phyloP scores from a whole-genome alignment of 2,329 filamentous ascomycete species.

The Botryotinia narcissicola region DNA sequence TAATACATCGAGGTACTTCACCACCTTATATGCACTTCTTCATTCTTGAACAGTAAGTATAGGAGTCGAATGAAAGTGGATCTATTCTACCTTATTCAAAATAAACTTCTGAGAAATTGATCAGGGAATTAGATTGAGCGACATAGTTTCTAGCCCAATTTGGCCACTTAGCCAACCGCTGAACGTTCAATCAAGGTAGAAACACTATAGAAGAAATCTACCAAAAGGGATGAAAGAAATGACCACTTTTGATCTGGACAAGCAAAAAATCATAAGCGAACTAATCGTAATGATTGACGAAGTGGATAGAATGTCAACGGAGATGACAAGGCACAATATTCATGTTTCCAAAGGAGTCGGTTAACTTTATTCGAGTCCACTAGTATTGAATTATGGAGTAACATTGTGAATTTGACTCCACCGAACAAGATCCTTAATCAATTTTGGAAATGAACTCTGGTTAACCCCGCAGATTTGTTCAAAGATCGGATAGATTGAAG shows the following conservation, averaged over 20 bases:
- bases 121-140: background rate
- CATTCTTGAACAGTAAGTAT: background rate
- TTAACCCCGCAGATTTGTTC: background rate
- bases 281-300: background rate
- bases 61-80: background rate
- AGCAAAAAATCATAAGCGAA: constrained; percentile 1
- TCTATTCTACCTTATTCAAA: background rate
- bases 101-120: background rate
- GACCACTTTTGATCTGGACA: background rate
- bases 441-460: background rate
- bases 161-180: constrained; percentile 7
- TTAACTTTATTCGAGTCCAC: constrained; percentile 10
- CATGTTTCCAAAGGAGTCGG: constrained; percentile 7
- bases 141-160: background rate
- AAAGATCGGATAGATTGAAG: constrained; percentile 7
- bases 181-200: background rate
- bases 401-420: background rate
- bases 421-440: constrained; percentile 11
- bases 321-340: constrained; percentile 12
- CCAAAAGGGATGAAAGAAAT: background rate
- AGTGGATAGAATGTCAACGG: background rate
- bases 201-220: background rate
- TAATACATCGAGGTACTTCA: background rate
- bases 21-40: constrained; percentile 6
- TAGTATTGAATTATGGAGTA: background rate